A percentile compares a stretch with the other conserved stretches of the same genome.
Conservation (phyloP, 371 early-diverging fungal species). For the Entomophthora muscae region DNA sequence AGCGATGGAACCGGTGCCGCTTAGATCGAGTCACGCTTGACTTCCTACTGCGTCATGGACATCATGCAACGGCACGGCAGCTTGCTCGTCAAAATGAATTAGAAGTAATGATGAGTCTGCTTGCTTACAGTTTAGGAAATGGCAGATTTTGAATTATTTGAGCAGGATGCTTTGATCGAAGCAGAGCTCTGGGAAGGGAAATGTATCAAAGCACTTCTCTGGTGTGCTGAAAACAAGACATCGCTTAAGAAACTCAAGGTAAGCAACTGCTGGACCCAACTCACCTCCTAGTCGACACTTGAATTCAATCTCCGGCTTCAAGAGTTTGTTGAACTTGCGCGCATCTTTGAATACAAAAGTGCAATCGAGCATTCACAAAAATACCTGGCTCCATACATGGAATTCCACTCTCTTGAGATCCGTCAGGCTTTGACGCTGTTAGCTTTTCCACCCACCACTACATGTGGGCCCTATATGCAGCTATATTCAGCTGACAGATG, state of each 20-base stretch:
- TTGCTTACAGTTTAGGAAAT: constrained; percentile 32
- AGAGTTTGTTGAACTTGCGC: constrained; percentile 76
- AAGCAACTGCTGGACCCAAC: neutral
- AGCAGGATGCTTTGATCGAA: constrained; percentile 57
- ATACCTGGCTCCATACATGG: constrained; percentile 47
- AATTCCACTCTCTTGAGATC: constrained; percentile 40
- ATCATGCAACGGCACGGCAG: constrained; percentile 46
- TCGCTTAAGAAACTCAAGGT: constrained; percentile 63
- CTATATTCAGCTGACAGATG: constrained; percentile 64
- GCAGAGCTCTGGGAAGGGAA: constrained; percentile 46
- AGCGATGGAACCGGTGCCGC: constrained; percentile 61
- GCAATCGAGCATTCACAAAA: constrained; percentile 75
- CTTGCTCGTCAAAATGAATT: constrained; percentile 41
- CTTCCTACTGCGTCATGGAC: constrained; percentile 77
- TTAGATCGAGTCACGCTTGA: constrained; percentile 79
- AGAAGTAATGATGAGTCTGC: constrained; percentile 25
- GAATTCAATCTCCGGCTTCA: constrained; percentile 87
- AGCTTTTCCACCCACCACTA: constrained; percentile 53
- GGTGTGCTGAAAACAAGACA: constrained; percentile 85
- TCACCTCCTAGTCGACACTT: constrained; percentile 47
- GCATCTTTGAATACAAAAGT: constrained; percentile 33
- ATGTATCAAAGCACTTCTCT: constrained; percentile 69
- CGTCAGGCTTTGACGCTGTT: constrained; percentile 74
- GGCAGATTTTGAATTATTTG: constrained; percentile 79
- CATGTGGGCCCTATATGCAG: constrained; percentile 54